Evolutionary conservation across 345 rosid genomes (phyloP).

Genomic region (Eucalyptus sp.): DNA sequence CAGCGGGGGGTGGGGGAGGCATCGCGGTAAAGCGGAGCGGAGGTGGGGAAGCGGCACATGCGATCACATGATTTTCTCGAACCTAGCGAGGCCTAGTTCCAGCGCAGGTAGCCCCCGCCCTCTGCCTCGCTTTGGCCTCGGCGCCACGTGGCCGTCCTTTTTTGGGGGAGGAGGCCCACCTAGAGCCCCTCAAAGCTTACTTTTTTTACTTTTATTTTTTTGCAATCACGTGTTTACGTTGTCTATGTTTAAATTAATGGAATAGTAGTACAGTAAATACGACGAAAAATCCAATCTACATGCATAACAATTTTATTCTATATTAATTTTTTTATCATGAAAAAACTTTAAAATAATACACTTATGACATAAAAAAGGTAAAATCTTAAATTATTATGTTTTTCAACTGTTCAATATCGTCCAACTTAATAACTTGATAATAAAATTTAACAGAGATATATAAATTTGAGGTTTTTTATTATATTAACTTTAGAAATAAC

Average conservation of each 20-base stretch:
- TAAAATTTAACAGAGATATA: no score
- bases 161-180: not conserved
- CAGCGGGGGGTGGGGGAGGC: not conserved
- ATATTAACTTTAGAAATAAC: not conserved
- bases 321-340: accelerated
- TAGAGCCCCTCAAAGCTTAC: slow-evolving; percentile 8
- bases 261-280: no score
- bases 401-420: no score
- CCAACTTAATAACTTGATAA: no score
- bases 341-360: no score
- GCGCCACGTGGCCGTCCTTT: slow-evolving; percentile 1
- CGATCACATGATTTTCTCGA: slow-evolving; percentile 29
- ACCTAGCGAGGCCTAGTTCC: not conserved
- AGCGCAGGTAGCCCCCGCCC: not conserved
- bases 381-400: accelerated
- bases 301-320: no score
- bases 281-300: no score
- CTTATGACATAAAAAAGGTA: accelerated
- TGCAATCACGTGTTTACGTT: not conserved
- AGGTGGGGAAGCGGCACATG: slow-evolving; percentile 14
- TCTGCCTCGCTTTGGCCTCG: not conserved
- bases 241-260: not conserved
- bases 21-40: not conserved
- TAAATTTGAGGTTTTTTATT: no score
- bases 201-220: not conserved